Evolutionary conservation across 2,329 filamentous ascomycete genomes (phyloP), one percentile per base, ranked within the genome.

Genomic region (Verticillium klebahnii): DNA sequence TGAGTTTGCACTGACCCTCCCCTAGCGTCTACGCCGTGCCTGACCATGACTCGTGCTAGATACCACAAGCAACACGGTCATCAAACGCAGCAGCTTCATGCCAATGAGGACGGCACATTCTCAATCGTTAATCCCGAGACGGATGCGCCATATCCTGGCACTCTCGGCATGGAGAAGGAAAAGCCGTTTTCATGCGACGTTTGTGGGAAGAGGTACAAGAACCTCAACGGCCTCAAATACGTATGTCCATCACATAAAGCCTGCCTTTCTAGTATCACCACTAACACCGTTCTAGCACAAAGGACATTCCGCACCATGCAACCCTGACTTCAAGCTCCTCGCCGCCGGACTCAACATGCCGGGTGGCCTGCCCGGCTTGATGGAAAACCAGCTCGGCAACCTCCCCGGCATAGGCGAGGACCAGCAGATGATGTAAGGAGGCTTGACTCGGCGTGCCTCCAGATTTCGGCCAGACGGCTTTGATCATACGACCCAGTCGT

Each of bases 101-200:
- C 97, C 74, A 99, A 99, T 70, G 90, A 91, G 17, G 95, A 99
- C 71, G 95, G 95, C 59, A 97, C 95, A 2, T 98, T 97, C 73
- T 98, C 94, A 0, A 99, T 99, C 67, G 94, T 99, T 59, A 96
- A 99, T 69, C 95, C 95, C 0, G 91, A 97, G 72, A 98, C 95
- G 0, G 95, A 91, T 32, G 86, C 92, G 1, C 95, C 95, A 0
- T 99, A 98, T 67, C 95, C 95, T 0, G 95, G 95, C 36, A 98
- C 95, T 1, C 82, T 97, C 39, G 95, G 95, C n/a, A 99, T 99
- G 95, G 95, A 99, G 78, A 99, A 98, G 75, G 94, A 98, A 80
- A 99, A 99, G 80, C 95, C 95, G 2, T 98, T 98, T 75, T 93
- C 93, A 72, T 99, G 95, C 75, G 93, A 98, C 67, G 90, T 93